phyloP scores from a whole-genome alignment of 495 filamentous ascomycete genomes.

The Zalerion maritima region DNA sequence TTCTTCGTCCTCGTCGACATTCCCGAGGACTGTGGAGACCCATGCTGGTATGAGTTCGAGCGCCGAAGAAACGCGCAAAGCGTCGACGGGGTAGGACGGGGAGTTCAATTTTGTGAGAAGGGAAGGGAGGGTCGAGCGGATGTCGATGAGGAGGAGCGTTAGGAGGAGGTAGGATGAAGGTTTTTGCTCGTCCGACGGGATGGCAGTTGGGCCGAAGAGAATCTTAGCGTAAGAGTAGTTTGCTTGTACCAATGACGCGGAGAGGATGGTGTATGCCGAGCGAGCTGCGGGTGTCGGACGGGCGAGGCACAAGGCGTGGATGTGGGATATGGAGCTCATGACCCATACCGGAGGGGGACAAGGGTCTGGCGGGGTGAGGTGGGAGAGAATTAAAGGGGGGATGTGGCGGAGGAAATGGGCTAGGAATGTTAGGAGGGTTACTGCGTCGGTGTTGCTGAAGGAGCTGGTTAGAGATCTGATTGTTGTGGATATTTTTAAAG shows the following conservation, averaged over 20 bases:
- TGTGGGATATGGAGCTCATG: slow-evolving; percentile 18
- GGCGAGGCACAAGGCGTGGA: slow-evolving; percentile 27
- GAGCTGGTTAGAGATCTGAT: slow-evolving; percentile 28
- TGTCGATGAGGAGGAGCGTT: slow-evolving; percentile 43
- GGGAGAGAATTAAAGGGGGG: slow-evolving; percentile 8
- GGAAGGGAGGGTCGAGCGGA: slow-evolving; percentile 45
- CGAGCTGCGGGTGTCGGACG: slow-evolving; percentile 32
- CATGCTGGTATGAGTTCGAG: slow-evolving; percentile 46
- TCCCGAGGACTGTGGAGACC: slow-evolving; percentile 39
- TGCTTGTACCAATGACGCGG: slow-evolving; percentile 35
- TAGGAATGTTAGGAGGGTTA: slow-evolving; percentile 33
- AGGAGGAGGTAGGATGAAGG: slow-evolving; percentile 46
- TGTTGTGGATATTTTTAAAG: slow-evolving; percentile 26
- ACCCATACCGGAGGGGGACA: slow-evolving; percentile 27
- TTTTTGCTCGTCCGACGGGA: slow-evolving; percentile 18
- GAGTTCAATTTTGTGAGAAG: slow-evolving; percentile 39
- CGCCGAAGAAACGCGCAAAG: slow-evolving; percentile 39
- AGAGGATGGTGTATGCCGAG: slow-evolving; percentile 33
- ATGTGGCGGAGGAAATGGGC: slow-evolving; percentile 27
- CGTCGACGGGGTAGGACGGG: slow-evolving; percentile 27
- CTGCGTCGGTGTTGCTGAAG: slow-evolving; percentile 36
- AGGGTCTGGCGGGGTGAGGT: slow-evolving; percentile 18
- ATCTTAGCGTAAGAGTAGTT: slow-evolving; percentile 28
- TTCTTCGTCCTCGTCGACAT: slow-evolving; percentile 22
- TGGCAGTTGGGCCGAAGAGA: slow-evolving; percentile 28